These are phyloP conservation scores for Pholiota microspora DNA, from an alignment of 768 basidiomycete species.

Conservation along the genomic window DNA sequence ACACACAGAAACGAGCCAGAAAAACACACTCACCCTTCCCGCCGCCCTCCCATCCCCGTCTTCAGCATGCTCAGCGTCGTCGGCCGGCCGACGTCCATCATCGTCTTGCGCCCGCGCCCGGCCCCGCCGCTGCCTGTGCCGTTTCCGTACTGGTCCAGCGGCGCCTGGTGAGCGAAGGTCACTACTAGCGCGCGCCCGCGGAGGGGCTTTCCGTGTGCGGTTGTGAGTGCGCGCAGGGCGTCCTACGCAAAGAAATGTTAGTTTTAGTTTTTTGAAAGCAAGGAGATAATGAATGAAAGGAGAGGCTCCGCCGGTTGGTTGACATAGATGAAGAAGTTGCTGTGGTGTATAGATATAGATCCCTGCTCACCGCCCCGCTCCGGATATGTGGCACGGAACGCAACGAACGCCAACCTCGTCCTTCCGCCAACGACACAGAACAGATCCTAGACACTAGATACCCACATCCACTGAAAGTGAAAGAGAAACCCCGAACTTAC, in stretches of 20 bases:
- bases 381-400: no score
- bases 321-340: no score
- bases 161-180: conserved; percentile 90
- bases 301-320: no score
- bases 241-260: conserved; percentile 57
- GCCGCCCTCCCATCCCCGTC: conserved; percentile 50
- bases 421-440: conserved; percentile 9
- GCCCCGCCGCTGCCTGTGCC: conserved; percentile 22
- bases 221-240: conserved; percentile 71
- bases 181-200: conserved; percentile 88
- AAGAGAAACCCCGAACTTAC: no score
- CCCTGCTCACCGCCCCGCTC: no score
- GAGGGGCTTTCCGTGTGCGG: conserved; percentile 75
- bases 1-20: no score
- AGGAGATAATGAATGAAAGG: no score
- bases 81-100: conserved; percentile 63
- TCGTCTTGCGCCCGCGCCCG: conserved; percentile 31
- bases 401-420: no score
- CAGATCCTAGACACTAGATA: no score
- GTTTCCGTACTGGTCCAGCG: conserved; percentile 37
- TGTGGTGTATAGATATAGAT: no score
- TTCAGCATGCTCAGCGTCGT: conserved; percentile 91
- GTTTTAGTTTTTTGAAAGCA: no score
- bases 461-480: no score
- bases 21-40: conserved; percentile 47